These are phyloP conservation scores for Aureobasidium sp. DNA, from an alignment of 2,329 filamentous ascomycete species.

Conservation along the genomic window DNA sequence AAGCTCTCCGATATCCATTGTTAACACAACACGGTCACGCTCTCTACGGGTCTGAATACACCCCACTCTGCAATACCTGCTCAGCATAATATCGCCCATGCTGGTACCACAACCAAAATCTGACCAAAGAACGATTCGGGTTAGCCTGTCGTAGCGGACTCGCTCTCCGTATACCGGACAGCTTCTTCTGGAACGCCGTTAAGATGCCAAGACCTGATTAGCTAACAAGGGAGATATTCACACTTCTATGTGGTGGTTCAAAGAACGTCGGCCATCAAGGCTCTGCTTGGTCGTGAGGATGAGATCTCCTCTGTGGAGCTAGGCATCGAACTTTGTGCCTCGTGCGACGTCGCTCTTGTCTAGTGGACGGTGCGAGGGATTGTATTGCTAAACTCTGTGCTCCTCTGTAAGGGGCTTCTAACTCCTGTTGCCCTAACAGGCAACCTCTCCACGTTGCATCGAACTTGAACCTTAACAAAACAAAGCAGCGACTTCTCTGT, in stretches of 20 bases:
- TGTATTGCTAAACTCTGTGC: not conserved
- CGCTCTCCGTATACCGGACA: not conserved
- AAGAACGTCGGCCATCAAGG: not conserved
- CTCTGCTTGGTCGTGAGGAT: not conserved
- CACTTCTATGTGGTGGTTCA: not conserved
- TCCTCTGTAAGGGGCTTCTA: not conserved
- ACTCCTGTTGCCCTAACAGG: not conserved
- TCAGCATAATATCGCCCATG: not conserved
- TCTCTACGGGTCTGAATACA: too few relatives aligned
- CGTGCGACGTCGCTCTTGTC: not conserved
- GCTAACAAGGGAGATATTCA: not conserved
- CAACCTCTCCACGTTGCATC: not conserved
- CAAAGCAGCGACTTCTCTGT: not conserved
- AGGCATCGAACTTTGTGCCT: not conserved
- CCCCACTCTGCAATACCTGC: not conserved
- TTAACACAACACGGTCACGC: not conserved
- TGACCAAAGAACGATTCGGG: not conserved
- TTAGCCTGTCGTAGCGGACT: not conserved
- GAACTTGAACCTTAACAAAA: not conserved
- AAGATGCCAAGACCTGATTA: not conserved
- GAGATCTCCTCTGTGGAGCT: not conserved
- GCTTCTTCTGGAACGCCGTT: not conserved
- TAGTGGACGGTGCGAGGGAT: not conserved
- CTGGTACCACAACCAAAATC: not conserved
- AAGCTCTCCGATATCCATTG: not conserved